Percentiles rank a stretch among this genome's conserved stretches.
phyloP scores from a whole-genome alignment of 1,284 basidiomycete species.

The Cerrena zonata region DNA sequence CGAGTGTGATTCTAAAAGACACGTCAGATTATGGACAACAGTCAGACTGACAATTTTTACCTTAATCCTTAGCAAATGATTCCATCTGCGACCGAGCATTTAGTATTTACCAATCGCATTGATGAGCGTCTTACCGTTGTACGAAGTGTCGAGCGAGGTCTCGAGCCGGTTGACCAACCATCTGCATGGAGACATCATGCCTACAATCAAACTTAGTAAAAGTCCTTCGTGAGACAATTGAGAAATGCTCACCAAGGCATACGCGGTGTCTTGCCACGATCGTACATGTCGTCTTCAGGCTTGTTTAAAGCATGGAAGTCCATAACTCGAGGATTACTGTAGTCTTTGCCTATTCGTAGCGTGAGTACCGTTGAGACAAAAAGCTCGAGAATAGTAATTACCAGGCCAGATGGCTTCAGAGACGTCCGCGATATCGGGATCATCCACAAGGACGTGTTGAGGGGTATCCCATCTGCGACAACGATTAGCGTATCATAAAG shows the following conservation, averaged over 20 bases:
- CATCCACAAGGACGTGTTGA: constrained; percentile 87
- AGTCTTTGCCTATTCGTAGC: constrained; percentile 70
- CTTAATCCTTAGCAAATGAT: constrained; percentile 86
- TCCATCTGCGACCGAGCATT: constrained; percentile 59
- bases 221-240: constrained; percentile 1
- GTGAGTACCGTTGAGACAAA: neutral
- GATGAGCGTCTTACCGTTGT: constrained; percentile 56
- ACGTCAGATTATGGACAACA: neutral
- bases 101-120: constrained; percentile 1
- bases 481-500: neutral
- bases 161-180: constrained; percentile 93
- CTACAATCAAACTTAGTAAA: constrained; percentile 32
- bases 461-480: constrained; percentile 84
- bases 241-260: constrained; percentile 82
- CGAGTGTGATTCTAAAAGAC: constrained; percentile 86
- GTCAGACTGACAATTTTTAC: constrained; percentile 33
- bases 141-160: constrained; percentile 95
- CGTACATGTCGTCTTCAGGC: constrained; percentile 92
- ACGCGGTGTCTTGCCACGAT: constrained; percentile 80
- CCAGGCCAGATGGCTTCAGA: constrained; percentile 79
- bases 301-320: constrained; percentile 89
- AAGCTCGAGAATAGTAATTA: constrained; percentile 25
- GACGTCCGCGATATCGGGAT: constrained; percentile 55
- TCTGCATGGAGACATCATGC: constrained; percentile 95
- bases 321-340: constrained; percentile 83